Percentiles rank a stretch among this genome's conserved stretches.
Conservation (phyloP, 2,329 filamentous ascomycete genomes). For the Karstenula rhodostoma region DNA sequence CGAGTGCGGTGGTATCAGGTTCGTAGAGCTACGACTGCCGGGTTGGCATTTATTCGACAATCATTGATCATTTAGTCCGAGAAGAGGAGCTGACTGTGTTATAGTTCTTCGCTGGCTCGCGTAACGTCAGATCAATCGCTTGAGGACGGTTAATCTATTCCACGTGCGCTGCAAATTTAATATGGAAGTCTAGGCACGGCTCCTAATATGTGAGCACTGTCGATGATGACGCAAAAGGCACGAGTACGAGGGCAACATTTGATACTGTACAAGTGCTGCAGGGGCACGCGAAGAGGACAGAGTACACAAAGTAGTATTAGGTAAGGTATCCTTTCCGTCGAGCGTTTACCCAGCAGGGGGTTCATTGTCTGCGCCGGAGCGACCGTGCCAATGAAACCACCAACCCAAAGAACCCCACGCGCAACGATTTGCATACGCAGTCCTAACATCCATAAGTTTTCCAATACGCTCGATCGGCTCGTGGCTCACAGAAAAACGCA, state of each 20-base stretch:
- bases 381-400: background rate
- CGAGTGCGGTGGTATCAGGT: background rate
- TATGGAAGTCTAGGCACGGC: background rate
- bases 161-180: constrained; percentile 1
- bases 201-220: background rate
- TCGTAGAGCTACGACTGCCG: background rate
- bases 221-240: constrained; percentile 3
- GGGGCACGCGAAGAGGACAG: constrained; percentile 1
- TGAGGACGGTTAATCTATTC: background rate
- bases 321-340: background rate
- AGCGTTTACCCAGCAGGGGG: background rate
- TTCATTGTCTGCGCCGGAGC: no score
- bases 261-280: background rate
- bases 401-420: background rate
- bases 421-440: background rate
- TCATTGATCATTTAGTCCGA: constrained; percentile 1
- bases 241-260: background rate
- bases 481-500: background rate
- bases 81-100: background rate
- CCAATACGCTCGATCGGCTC: background rate
- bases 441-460: no score
- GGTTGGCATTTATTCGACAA: background rate
- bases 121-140: background rate
- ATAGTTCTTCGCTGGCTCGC: background rate
- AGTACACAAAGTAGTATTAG: background rate